Evolutionary conservation across 169 alveolate genomes (phyloP), one percentile per base, ranked within the genome.

Genomic region (Eimeria brunetti): DNA sequence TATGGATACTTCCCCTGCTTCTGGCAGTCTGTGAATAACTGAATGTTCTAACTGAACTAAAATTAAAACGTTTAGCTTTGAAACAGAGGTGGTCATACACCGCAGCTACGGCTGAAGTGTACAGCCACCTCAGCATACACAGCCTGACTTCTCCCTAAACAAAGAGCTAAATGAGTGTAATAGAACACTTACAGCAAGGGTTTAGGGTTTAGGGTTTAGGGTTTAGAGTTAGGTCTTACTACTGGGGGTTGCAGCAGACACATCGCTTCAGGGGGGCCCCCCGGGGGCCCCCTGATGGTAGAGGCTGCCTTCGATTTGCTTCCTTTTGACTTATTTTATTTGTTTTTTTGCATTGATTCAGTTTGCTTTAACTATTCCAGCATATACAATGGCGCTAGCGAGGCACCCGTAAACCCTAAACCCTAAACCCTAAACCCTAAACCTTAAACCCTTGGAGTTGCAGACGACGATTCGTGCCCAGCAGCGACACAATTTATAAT

Each of bases 141-240:
- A 8, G 73, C 11, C 1, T 62, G 12, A 12, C 67, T 58, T 58
- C 67, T 58, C 67, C 16, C 2, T 58, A 58, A 24, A 11, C 16
- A 58, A 58, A 58, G 2, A 5, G n/a, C 67, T 58, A 5, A 58
- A 58, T 12, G 2, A 8, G 16, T 58, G 67, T 2, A 58, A 16
- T 24, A 11, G 27, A 58, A 7, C 12, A 58, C 16, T 58, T 58
- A 16, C 16, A 58, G 16, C 73, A 62, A 62, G 38, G 38, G 73
- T 62, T 62, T 62, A 62, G 73, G 73, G 73, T 62, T 62, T 62
- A 62, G 73, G 73, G 73, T 62, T 62, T 62, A 62, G 33, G 73
- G 73, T 27, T 62, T 62, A 62, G 73, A 38, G 73, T 62, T 62
- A n/a, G n/a, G n/a, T n/a, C n/a, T n/a, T n/a, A n/a, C n/a, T n/a